Evolutionary conservation across 2,329 filamentous ascomycete genomes (phyloP).

Genomic region (Dothiorella sarmentorum): DNA sequence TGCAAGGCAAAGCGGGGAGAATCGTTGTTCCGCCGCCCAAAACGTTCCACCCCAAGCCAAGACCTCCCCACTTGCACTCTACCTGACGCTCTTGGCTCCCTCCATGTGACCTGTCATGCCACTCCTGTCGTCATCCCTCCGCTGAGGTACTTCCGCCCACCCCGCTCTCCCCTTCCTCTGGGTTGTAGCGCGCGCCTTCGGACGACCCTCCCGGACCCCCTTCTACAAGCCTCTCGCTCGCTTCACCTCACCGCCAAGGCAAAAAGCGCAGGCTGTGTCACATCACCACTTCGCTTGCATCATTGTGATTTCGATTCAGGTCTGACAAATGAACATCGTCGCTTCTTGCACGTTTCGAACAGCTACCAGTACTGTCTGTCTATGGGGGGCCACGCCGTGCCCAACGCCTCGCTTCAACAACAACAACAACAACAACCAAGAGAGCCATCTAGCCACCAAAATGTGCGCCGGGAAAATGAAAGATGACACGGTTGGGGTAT

Average conservation of each 20-base stretch:
- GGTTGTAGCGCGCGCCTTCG: neutral
- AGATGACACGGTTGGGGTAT: constrained; percentile 13
- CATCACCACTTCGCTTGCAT: constrained; percentile 2
- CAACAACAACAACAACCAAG: no score
- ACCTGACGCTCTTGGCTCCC: neutral
- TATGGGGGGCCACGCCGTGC: neutral
- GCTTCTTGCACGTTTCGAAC: constrained; percentile 8
- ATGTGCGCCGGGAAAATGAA: constrained; percentile 4
- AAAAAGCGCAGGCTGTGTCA: neutral
- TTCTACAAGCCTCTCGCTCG: neutral
- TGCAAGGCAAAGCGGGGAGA: neutral
- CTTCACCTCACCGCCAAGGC: neutral
- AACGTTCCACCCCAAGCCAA: neutral
- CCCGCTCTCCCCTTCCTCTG: neutral
- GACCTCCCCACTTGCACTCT: neutral
- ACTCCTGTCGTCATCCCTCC: neutral
- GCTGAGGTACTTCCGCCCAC: neutral
- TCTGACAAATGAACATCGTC: constrained; percentile 9
- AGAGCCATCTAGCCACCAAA: neutral
- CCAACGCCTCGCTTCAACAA: neutral
- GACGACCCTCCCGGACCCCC: neutral
- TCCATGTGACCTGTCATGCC: neutral
- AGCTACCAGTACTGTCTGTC: constrained; percentile 11
- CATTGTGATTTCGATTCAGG: neutral
- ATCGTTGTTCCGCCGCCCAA: neutral